A percentile compares a stretch with the other conserved stretches of the same genome.
Evolutionary conservation across 2,329 filamentous ascomycete genomes (phyloP).

Genomic region (Pseudopithomyces maydicus): DNA sequence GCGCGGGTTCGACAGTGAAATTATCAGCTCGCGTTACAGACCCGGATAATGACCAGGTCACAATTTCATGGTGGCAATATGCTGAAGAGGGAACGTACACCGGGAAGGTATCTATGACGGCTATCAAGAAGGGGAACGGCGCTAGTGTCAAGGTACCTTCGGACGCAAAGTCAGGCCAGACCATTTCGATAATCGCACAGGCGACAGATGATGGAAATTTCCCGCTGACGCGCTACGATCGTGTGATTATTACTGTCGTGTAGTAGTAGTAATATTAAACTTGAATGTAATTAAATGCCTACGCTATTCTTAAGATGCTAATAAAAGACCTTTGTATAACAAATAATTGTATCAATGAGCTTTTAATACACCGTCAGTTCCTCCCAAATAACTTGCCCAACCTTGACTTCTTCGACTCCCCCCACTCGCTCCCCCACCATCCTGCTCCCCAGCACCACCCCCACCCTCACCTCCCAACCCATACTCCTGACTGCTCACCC

Average conservation of each 20-base stretch:
- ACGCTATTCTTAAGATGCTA: too few species aligned
- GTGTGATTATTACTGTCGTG: not conserved
- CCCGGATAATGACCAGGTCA: not conserved
- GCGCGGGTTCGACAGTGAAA: constrained; percentile 36
- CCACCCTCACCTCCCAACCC: not conserved
- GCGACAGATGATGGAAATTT: constrained; percentile 3
- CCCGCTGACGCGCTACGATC: constrained; percentile 2
- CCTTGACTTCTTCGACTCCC: not conserved
- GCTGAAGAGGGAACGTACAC: constrained; percentile 1
- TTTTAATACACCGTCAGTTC: not conserved
- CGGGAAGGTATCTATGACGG: not conserved
- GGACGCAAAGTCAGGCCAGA: not conserved
- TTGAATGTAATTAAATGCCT: too few species aligned
- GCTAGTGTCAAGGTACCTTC: not conserved
- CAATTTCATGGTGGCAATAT: constrained; percentile 2
- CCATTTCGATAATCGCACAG: not conserved
- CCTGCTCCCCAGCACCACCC: not conserved
- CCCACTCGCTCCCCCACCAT: not conserved
- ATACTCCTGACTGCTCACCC: not conserved
- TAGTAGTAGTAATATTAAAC: not conserved
- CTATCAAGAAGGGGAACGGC: not conserved
- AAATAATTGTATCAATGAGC: too few species aligned
- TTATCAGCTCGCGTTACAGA: constrained; percentile 46
- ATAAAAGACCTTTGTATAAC: too few species aligned
- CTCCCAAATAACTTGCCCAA: not conserved